phyloP scores from a whole-genome alignment of 192 early-diverging fungal species.

The Backusella australiensis region DNA sequence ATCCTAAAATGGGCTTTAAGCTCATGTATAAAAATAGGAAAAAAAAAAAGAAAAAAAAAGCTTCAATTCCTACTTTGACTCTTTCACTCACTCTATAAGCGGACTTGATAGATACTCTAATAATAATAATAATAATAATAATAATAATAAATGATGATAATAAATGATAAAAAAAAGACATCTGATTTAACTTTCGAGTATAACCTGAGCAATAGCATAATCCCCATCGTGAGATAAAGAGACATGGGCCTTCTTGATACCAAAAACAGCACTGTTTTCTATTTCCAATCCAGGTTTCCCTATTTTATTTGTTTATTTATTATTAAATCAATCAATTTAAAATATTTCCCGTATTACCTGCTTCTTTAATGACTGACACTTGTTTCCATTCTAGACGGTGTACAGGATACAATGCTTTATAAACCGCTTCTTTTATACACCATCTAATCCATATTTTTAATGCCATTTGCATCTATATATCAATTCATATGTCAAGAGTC shows the following conservation, averaged over 20 bases:
- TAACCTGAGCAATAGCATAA: conserved; percentile 64
- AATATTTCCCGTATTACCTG: conserved; percentile 35
- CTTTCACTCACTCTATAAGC: neutral
- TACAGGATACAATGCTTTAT: conserved; percentile 67
- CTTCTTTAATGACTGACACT: conserved; percentile 50
- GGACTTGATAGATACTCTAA: neutral
- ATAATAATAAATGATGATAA: neutral
- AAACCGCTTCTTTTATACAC: conserved; percentile 72
- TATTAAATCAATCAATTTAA: neutral
- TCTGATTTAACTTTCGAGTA: conserved; percentile 48
- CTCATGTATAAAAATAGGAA: conserved; percentile 11
- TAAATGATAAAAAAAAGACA: neutral
- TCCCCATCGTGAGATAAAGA: conserved; percentile 82
- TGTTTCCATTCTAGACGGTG: conserved; percentile 61
- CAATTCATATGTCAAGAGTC: neutral
- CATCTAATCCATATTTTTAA: conserved; percentile 46
- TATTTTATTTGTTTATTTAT: conserved; percentile 15
- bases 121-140: too few species aligned
- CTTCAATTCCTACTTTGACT: conserved; percentile 1
- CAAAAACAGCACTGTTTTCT: conserved; percentile 31
- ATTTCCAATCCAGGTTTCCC: conserved; percentile 48
- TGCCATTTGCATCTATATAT: neutral
- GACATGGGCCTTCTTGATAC: conserved; percentile 44
- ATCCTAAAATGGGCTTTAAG: conserved; percentile 12
- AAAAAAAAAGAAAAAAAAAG: neutral